Percentiles rank a stretch among this genome's conserved stretches.
These are phyloP conservation scores for Pulveroboletus sp. DNA, from an alignment of 768 basidiomycete genomes.

Conservation along the genomic window DNA sequence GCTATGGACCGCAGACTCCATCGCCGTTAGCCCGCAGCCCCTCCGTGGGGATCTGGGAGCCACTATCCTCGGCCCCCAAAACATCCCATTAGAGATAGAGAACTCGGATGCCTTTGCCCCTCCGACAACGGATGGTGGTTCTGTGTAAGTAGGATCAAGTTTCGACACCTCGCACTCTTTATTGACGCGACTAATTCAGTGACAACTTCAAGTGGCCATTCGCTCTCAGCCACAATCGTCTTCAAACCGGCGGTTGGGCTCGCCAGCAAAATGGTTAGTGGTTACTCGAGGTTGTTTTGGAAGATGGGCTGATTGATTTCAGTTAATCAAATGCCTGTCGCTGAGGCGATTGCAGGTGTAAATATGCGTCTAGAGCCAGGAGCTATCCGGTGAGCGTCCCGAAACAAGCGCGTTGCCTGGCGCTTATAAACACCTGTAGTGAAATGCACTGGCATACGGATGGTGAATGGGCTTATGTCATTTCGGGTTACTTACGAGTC, in stretches of 20 bases:
- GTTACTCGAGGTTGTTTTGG: not conserved
- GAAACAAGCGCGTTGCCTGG: not conserved
- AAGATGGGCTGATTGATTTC: not conserved
- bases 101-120: constrained; percentile 58
- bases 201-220: constrained; percentile 65
- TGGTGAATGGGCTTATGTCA: constrained; percentile 52
- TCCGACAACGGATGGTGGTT: constrained; percentile 60
- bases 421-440: constrained; percentile 21
- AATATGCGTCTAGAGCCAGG: constrained; percentile 43
- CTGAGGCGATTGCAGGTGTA: constrained; percentile 38
- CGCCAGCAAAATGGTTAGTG: constrained; percentile 55
- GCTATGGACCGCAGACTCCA: constrained; percentile 34
- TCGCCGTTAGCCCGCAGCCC: constrained; percentile 36
- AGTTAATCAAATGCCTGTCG: constrained; percentile 42
- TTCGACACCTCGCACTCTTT: not conserved
- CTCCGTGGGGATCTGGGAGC: constrained; percentile 45
- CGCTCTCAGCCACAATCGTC: constrained; percentile 55
- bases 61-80: constrained; percentile 54
- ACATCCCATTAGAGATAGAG: constrained; percentile 51
- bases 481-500: constrained; percentile 47
- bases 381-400: constrained; percentile 35
- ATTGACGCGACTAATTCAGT: constrained; percentile 13
- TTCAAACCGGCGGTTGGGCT: constrained; percentile 66
- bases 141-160: constrained; percentile 33
- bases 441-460: constrained; percentile 46